phyloP scores from a whole-genome alignment of 75 land plant genomes.

The Pinus tabuliformis region DNA sequence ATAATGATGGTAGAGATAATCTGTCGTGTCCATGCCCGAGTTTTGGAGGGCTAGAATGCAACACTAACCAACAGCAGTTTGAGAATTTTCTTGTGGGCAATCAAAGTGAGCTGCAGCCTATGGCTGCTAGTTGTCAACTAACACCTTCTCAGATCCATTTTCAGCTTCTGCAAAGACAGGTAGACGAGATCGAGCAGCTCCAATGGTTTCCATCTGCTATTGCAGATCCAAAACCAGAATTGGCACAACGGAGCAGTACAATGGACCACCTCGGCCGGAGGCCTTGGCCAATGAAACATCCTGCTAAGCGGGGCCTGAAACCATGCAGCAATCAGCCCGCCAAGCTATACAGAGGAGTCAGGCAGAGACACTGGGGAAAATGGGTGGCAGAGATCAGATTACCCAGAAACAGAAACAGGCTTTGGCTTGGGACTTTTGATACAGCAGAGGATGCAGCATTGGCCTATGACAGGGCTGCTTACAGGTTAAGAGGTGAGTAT shows the following conservation, averaged over 20 bases:
- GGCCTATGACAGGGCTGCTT: slow-evolving; percentile 59
- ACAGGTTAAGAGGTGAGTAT: slow-evolving; percentile 56
- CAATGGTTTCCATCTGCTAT: neutral
- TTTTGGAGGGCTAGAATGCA: slow-evolving; percentile 5
- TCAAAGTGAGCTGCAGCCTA: slow-evolving; percentile 6
- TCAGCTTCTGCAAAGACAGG: slow-evolving; percentile 35
- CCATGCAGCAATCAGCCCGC: neutral
- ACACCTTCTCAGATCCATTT: slow-evolving; percentile 34
- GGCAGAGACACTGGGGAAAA: slow-evolving; percentile 91
- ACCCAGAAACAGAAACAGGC: slow-evolving; percentile 64
- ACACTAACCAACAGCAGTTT: neutral
- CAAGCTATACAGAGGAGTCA: slow-evolving; percentile 74
- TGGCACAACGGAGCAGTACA: neutral
- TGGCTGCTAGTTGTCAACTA: slow-evolving; percentile 15
- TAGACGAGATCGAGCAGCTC: slow-evolving; percentile 25
- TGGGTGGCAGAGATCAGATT: slow-evolving; percentile 88
- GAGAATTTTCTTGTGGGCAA: neutral
- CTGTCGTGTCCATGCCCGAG: neutral
- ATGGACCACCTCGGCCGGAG: slow-evolving; percentile 4
- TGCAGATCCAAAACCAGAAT: neutral
- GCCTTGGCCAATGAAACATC: slow-evolving; percentile 19
- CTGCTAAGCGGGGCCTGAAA: neutral
- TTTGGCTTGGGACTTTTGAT: slow-evolving; percentile 84
- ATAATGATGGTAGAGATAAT: neutral
- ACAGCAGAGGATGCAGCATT: slow-evolving; percentile 64